Percentiles rank a stretch among this genome's conserved stretches.
Conservation (phyloP, 768 basidiomycete genomes). For the Paxillus involutus region DNA sequence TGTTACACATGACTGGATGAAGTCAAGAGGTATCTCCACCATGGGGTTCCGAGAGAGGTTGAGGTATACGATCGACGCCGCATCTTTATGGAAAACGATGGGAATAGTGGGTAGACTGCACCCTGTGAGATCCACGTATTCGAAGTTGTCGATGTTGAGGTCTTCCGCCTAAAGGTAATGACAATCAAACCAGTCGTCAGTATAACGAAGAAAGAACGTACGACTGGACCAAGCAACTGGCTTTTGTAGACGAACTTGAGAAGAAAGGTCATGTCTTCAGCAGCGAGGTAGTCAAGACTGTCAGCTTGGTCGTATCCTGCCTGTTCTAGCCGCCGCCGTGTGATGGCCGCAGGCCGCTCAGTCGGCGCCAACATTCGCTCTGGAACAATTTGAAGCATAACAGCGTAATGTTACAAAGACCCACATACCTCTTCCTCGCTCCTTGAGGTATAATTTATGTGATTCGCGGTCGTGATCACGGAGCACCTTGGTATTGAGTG, state of each 20-base stretch:
- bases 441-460: conserved; percentile 72
- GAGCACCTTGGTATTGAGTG: conserved; percentile 59
- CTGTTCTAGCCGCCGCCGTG: conserved; percentile 79
- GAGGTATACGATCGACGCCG: conserved; percentile 79
- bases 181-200: neutral
- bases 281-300: conserved; percentile 71
- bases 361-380: conserved; percentile 81
- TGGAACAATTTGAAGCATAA: conserved; percentile 28
- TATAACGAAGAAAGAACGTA: conserved; percentile 33
- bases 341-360: conserved; percentile 84
- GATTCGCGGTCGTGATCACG: conserved; percentile 51
- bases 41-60: conserved; percentile 93
- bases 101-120: conserved; percentile 86
- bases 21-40: conserved; percentile 95
- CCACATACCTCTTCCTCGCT: conserved; percentile 68
- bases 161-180: conserved; percentile 64
- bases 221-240: conserved; percentile 61
- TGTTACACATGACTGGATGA: conserved; percentile 83
- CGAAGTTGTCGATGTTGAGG: conserved; percentile 65
- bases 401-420: neutral
- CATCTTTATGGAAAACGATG: conserved; percentile 79
- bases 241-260: conserved; percentile 90
- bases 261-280: conserved; percentile 80
- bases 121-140: conserved; percentile 79
- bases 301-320: conserved; percentile 87